Percentiles rank a stretch among this genome's conserved stretches.
These are phyloP conservation scores for Carex littledalei DNA, from an alignment of 176 grass and related monocot genomes.

Conservation along the genomic window DNA sequence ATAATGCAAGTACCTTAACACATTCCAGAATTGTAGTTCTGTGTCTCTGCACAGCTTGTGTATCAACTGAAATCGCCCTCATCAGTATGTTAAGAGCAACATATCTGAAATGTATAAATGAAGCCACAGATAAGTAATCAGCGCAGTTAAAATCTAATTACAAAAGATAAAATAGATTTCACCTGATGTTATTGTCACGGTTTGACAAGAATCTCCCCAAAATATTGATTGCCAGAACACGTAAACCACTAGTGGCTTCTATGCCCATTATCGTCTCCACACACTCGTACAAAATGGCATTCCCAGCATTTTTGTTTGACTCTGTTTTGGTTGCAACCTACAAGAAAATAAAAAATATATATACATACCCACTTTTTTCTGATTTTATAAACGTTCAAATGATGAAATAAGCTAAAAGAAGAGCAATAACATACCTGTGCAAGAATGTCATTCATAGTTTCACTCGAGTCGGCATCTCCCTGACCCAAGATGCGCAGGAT, in stretches of 20 bases:
- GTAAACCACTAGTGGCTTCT: conserved; percentile 85
- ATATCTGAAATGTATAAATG: conserved; percentile 49
- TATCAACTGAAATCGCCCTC: conserved; percentile 83
- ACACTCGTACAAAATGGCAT: conserved; percentile 98
- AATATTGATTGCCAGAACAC: conserved; percentile 95
- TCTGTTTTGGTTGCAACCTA: conserved; percentile 97
- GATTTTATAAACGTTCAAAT: not conserved
- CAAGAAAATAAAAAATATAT: conserved; percentile 25
- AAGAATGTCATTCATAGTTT: conserved; percentile 98
- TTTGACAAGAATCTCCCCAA: conserved; percentile 98
- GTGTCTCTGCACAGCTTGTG: conserved; percentile 96
- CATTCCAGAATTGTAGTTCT: conserved; percentile 90
- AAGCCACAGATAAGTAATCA: not conserved
- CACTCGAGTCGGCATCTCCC: conserved; percentile 80
- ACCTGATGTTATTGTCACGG: conserved; percentile 99
- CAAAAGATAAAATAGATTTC: conserved; percentile 10
- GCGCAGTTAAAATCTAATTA: conserved; percentile 12
- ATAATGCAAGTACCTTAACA: conserved; percentile 61
- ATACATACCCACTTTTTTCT: not conserved
- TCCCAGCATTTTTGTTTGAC: conserved; percentile 96
- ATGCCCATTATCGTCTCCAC: conserved; percentile 99
- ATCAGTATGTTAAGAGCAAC: conserved; percentile 96
- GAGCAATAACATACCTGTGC: conserved; percentile 65
- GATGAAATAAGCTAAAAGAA: conserved; percentile 20
- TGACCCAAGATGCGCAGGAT: conserved; percentile 64